phyloP scores from a whole-genome alignment of 2,329 filamentous ascomycete species.

The Apiospora malaysiana region DNA sequence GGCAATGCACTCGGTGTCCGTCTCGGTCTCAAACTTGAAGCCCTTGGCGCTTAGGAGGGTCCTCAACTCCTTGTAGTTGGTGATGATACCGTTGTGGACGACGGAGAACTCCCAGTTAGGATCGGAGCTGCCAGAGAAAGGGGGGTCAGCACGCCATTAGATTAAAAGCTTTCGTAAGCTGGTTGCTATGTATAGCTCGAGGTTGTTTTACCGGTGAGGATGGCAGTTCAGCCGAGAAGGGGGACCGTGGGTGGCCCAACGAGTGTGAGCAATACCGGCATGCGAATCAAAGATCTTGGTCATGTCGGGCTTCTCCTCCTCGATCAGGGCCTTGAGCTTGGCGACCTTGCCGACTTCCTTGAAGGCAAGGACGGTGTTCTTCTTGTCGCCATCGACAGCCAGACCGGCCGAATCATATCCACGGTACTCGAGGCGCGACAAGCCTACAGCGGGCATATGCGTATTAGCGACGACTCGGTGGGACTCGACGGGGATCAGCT shows the following conservation, averaged over 20 bases:
- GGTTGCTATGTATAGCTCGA: conserved; percentile 12
- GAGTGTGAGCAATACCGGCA: conserved; percentile 97
- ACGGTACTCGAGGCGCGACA: conserved; percentile 95
- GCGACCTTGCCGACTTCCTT: conserved; percentile 99
- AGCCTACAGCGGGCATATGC: conserved; percentile 59
- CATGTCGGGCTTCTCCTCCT: conserved; percentile 80
- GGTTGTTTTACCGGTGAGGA: conserved; percentile 81
- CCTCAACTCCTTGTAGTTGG: conserved; percentile 99
- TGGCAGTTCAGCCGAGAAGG: conserved; percentile 97
- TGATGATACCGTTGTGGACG: conserved; percentile 99
- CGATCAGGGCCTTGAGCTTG: conserved; percentile 93
- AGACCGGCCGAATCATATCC: conserved; percentile 98
- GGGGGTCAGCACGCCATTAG: conserved; percentile 20
- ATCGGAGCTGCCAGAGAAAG: conserved; percentile 71
- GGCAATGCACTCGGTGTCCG: conserved; percentile 98
- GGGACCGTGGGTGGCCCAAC: conserved; percentile 97
- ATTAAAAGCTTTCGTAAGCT: conserved; percentile 2
- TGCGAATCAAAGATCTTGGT: conserved; percentile 97
- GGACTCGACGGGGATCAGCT: background rate
- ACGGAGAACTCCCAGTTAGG: conserved; percentile 94
- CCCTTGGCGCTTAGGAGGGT: conserved; percentile 91
- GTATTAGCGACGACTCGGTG: background rate
- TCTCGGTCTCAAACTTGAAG: conserved; percentile 99
- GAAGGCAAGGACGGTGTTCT: conserved; percentile 95
- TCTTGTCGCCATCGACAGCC: conserved; percentile 96